Evolutionary conservation across 257 asterid genomes (phyloP).

Genomic region (Scutellaria baicalensis): DNA sequence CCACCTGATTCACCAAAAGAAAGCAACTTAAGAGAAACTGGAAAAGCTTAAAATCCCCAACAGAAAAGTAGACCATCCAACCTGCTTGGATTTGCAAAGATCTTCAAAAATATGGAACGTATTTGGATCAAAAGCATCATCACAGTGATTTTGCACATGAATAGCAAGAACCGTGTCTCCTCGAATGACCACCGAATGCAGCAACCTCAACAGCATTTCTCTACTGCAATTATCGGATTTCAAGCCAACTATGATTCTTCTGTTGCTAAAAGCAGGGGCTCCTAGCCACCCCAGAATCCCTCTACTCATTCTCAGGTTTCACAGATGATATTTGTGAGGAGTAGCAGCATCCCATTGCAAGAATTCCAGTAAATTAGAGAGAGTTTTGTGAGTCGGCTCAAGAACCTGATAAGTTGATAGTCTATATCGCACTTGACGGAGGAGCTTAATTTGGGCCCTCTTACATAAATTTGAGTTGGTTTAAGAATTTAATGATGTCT

Average conservation of each 20-base stretch:
- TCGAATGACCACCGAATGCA: conserved; percentile 24
- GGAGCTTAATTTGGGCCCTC: conserved; percentile 7
- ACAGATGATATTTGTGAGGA: conserved; percentile 2
- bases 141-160: conserved; percentile 50
- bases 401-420: neutral
- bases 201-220: conserved; percentile 61
- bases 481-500: conserved; percentile 21
- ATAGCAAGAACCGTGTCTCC: conserved; percentile 62
- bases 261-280: conserved; percentile 23
- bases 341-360: conserved; percentile 21
- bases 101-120: conserved; percentile 44
- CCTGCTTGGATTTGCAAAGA: conserved; percentile 42
- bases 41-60: no score
- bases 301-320: conserved; percentile 22
- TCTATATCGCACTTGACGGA: neutral
- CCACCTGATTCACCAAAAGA: conserved; percentile 40
- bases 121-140: conserved; percentile 60
- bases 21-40: neutral
- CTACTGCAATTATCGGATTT: conserved; percentile 63
- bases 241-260: conserved; percentile 53
- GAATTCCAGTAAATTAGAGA: neutral
- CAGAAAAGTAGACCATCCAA: neutral
- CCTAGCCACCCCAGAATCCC: conserved; percentile 34
- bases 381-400: neutral
- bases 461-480: conserved; percentile 17